These are phyloP conservation scores for Triticum timopheevii DNA, from an alignment of 176 grass and related monocot species.

Conservation along the genomic window DNA sequence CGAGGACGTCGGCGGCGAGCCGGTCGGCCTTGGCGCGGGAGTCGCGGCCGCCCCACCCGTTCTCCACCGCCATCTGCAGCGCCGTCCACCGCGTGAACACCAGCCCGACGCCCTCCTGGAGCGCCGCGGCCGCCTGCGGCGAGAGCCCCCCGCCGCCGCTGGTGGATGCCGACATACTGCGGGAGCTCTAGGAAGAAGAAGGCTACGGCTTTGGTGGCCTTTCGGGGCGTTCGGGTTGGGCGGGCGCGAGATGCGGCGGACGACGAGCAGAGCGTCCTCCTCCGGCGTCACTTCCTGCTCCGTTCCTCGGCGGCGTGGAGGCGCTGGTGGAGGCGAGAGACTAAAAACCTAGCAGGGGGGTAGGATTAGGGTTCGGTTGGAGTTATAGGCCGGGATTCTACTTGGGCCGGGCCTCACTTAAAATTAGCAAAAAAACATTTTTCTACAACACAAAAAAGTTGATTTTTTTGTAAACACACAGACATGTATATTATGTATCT, in stretches of 20 bases:
- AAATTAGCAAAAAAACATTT: too few relatives aligned
- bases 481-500: too few relatives aligned
- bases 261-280: not conserved
- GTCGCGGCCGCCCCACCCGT: conserved; percentile 71
- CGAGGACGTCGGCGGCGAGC: conserved; percentile 48
- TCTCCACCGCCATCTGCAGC: conserved; percentile 85
- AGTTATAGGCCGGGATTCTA: not conserved
- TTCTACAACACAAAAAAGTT: too few relatives aligned
- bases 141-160: conserved; percentile 42
- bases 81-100: conserved; percentile 75
- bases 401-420: not conserved
- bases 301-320: too few relatives aligned
- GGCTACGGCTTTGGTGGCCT: conserved; percentile 25
- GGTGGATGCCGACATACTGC: conserved; percentile 38
- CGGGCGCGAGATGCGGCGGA: not conserved
- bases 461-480: too few relatives aligned
- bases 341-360: too few relatives aligned
- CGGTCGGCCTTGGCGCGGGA: conserved; percentile 66
- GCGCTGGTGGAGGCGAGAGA: not conserved
- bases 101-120: conserved; percentile 63
- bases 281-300: too few relatives aligned
- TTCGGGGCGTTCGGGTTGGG: not conserved
- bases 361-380: not conserved
- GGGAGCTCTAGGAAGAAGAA: not conserved
- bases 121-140: conserved; percentile 19